Evolutionary conservation across 495 filamentous ascomycete genomes (phyloP).

Genomic region (Parachaetomium inaequale): DNA sequence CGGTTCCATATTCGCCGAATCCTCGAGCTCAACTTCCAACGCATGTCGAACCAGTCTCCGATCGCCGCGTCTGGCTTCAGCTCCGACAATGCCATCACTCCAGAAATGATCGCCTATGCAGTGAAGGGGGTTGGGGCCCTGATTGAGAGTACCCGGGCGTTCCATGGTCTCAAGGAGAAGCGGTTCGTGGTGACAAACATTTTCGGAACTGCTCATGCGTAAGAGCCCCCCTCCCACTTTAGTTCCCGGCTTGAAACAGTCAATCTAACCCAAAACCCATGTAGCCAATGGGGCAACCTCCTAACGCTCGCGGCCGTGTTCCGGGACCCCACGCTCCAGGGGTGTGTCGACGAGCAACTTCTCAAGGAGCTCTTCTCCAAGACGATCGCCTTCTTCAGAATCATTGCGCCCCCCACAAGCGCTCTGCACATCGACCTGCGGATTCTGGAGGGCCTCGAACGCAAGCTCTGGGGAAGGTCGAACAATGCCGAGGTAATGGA

Average conservation of each 20-base stretch:
- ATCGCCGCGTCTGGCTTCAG: conserved; percentile 24
- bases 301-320: conserved; percentile 80
- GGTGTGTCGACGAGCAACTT: conserved; percentile 47
- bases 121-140: conserved; percentile 63
- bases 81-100: conserved; percentile 38
- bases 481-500: conserved; percentile 21
- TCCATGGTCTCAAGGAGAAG: conserved; percentile 63
- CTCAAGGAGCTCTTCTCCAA: conserved; percentile 54
- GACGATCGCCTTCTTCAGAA: conserved; percentile 67
- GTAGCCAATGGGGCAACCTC: conserved; percentile 95
- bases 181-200: conserved; percentile 88
- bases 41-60: conserved; percentile 17
- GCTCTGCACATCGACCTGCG: conserved; percentile 62
- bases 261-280: neutral
- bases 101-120: conserved; percentile 52
- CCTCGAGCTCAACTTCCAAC: conserved; percentile 46
- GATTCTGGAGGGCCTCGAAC: conserved; percentile 61
- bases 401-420: conserved; percentile 60
- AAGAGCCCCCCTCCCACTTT: conserved; percentile 43
- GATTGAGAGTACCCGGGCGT: conserved; percentile 79
- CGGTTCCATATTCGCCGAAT: conserved; percentile 71
- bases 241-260: neutral
- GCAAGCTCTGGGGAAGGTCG: conserved; percentile 41
- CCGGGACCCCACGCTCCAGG: conserved; percentile 52
- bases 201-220: conserved; percentile 95